Conservation (phyloP, 148 eudicot genomes). For the Spergularia bocconei region DNA sequence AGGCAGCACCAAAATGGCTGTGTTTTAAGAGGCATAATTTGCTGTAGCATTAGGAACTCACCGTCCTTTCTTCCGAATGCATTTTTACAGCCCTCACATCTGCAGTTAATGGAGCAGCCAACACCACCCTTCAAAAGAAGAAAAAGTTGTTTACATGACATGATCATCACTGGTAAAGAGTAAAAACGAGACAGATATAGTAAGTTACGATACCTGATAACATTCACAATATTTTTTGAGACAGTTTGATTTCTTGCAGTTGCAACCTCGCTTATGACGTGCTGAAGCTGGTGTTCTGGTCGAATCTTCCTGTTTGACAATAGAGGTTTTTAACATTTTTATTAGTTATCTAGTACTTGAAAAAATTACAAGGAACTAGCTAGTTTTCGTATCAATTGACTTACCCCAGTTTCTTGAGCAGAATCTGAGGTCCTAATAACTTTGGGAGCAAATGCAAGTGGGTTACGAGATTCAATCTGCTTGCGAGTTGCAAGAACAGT, state of each 20-base stretch:
- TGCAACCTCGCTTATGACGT: slow-evolving; percentile 96
- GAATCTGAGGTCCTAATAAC: slow-evolving; percentile 68
- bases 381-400: background rate
- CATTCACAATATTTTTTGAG: slow-evolving; percentile 98
- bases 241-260: slow-evolving; percentile 96
- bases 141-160: slow-evolving; percentile 20
- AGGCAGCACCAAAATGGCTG: background rate
- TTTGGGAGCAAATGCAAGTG: slow-evolving; percentile 99
- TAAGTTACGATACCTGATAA: slow-evolving; percentile 63
- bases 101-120: slow-evolving; percentile 88
- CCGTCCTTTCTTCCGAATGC: slow-evolving; percentile 90
- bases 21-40: background rate
- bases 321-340: background rate
- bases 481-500: slow-evolving; percentile 92
- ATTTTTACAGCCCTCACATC: slow-evolving; percentile 96
- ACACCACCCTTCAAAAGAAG: slow-evolving; percentile 74
- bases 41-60: slow-evolving; percentile 30
- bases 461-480: slow-evolving; percentile 94
- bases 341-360: slow-evolving; percentile 13
- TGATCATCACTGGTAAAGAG: slow-evolving; percentile 14
- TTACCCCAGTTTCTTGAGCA: slow-evolving; percentile 56
- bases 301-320: slow-evolving; percentile 62
- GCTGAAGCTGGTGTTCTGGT: slow-evolving; percentile 95
- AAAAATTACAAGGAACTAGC: background rate
- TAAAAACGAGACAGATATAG: background rate